These are phyloP conservation scores for Colletotrichum lupini DNA, from an alignment of 2,329 filamentous ascomycete species.

Conservation along the genomic window DNA sequence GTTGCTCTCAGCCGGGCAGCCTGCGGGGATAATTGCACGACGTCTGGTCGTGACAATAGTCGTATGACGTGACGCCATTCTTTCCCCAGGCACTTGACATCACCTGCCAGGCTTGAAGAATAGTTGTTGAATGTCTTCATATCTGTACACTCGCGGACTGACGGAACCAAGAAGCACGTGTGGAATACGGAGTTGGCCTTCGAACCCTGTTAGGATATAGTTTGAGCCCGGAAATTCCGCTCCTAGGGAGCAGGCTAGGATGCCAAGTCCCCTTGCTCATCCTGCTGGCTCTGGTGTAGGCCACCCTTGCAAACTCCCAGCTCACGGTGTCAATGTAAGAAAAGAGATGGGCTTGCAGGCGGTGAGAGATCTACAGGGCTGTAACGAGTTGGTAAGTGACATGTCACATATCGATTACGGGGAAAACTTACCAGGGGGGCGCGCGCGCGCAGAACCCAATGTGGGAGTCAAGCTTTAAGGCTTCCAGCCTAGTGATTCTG, in stretches of 20 bases:
- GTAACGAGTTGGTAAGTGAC: conserved; percentile 25
- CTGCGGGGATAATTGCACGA: not conserved
- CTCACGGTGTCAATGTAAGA: not conserved
- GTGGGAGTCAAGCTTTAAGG: conserved; percentile 31
- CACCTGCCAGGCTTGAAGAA: conserved; percentile 20
- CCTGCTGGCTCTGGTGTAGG: not conserved
- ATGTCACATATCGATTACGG: conserved; percentile 21
- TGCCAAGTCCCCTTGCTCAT: not conserved
- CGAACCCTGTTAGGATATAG: not conserved
- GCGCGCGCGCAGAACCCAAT: not conserved
- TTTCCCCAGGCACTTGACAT: not conserved
- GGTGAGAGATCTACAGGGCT: conserved; percentile 34
- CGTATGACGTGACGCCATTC: conserved; percentile 14
- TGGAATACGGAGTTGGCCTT: not conserved
- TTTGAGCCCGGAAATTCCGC: not conserved
- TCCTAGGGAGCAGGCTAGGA: not conserved
- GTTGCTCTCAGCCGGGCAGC: not conserved
- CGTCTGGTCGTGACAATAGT: not conserved
- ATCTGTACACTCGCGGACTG: not conserved
- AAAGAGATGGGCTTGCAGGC: conserved; percentile 12
- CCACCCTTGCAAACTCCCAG: not conserved
- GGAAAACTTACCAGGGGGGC: conserved; percentile 5
- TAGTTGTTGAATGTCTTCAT: not conserved
- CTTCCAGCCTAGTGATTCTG: conserved; percentile 28
- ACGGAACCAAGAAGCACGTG: not conserved